These are phyloP conservation scores for Apiospora aurea DNA, from an alignment of 2,329 filamentous ascomycete genomes.

Conservation along the genomic window DNA sequence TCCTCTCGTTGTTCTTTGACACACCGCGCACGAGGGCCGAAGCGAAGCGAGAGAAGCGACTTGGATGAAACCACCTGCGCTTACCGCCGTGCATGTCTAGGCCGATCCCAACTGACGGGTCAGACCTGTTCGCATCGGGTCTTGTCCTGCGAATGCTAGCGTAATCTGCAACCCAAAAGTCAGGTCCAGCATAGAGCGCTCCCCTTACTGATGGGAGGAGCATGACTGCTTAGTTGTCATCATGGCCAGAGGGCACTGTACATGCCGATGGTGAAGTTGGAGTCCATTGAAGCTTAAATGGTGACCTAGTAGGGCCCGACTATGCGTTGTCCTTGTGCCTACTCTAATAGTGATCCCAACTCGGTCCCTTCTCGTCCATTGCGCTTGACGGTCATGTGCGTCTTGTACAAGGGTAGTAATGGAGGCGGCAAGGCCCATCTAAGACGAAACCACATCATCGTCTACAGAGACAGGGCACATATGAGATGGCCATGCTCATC, in stretches of 20 bases:
- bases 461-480: no score
- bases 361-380: neutral
- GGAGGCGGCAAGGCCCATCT: neutral
- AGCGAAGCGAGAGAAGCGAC: constrained; percentile 2
- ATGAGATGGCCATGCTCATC: no score
- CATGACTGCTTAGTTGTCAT: neutral
- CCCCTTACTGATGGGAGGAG: neutral
- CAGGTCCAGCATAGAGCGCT: neutral
- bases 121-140: constrained; percentile 9
- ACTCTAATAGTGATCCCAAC: neutral
- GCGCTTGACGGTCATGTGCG: no score
- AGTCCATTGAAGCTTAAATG: no score
- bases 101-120: constrained; percentile 8
- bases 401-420: neutral
- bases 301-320: neutral
- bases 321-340: neutral
- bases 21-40: neutral
- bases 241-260: neutral
- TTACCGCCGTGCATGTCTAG: constrained; percentile 20
- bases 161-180: constrained; percentile 20
- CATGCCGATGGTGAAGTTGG: neutral
- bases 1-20: neutral
- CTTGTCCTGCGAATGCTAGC: constrained; percentile 11
- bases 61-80: constrained; percentile 16
- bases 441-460: neutral